phyloP scores from a whole-genome alignment of 2,329 filamentous ascomycete species.

The Aphanocladium album region DNA sequence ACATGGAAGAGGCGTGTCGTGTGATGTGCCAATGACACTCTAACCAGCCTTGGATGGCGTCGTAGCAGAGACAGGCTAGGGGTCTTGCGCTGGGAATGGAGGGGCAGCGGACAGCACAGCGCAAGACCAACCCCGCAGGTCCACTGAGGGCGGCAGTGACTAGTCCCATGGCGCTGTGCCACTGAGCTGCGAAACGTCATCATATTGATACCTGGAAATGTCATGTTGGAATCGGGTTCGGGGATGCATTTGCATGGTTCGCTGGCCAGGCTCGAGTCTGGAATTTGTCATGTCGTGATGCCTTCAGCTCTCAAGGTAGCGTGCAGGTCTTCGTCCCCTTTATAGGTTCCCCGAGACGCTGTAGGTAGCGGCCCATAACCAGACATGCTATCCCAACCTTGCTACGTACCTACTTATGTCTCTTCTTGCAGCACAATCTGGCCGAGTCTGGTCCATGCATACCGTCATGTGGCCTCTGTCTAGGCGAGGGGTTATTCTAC shows the following conservation, averaged over 20 bases:
- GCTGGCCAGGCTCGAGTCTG: background rate
- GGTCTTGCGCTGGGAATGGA: background rate
- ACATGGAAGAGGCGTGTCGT: background rate
- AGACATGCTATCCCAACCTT: background rate
- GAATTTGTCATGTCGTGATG: background rate
- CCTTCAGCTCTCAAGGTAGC: background rate
- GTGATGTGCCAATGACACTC: slow-evolving; percentile 1
- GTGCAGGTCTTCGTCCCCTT: background rate
- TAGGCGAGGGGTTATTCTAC: slow-evolving; percentile 3
- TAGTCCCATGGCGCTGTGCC: background rate
- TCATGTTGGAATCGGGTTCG: background rate
- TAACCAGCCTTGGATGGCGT: background rate
- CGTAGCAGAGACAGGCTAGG: background rate
- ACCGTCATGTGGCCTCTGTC: slow-evolving; percentile 10
- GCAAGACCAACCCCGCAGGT: background rate
- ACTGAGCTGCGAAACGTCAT: slow-evolving; percentile 2
- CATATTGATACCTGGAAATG: background rate
- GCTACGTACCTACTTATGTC: background rate
- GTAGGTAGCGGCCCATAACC: background rate
- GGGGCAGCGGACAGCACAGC: slow-evolving; percentile 2
- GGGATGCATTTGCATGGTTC: background rate
- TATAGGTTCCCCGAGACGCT: no score
- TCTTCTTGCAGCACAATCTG: background rate
- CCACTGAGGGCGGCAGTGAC: slow-evolving; percentile 8
- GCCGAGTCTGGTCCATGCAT: slow-evolving; percentile 12